Percentiles rank a stretch among this genome's conserved stretches.
These are phyloP conservation scores for Lactarius sp. DNA, from an alignment of 768 basidiomycete species.

Conservation along the genomic window DNA sequence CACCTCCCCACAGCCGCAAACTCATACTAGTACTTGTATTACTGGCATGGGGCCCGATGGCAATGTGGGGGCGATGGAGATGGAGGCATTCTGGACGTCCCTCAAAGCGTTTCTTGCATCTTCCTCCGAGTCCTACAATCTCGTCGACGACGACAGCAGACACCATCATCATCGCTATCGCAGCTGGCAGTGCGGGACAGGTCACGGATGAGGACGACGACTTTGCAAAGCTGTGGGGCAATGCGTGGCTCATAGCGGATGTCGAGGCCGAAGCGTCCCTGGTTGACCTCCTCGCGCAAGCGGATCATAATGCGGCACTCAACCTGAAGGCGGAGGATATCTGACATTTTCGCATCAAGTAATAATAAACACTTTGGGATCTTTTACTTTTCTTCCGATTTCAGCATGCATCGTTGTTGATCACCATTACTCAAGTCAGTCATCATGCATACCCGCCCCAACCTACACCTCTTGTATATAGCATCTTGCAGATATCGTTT, in stretches of 20 bases:
- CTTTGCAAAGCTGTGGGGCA: constrained; percentile 2
- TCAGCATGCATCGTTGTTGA: not conserved
- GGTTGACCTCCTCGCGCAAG: constrained; percentile 6
- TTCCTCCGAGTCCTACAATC: not conserved
- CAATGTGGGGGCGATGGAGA: not conserved
- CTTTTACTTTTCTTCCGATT: not conserved
- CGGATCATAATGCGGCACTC: not conserved
- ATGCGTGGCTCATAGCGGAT: not conserved
- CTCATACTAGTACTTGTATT: not conserved
- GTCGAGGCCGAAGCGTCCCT: not conserved
- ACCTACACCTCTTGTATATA: not conserved
- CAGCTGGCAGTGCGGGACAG: not conserved
- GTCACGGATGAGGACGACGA: not conserved
- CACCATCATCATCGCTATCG: not conserved
- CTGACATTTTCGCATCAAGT: constrained; percentile 14
- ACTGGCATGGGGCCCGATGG: not conserved
- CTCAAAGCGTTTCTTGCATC: constrained; percentile 16
- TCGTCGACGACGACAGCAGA: not conserved
- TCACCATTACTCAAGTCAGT: not conserved
- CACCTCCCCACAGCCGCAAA: not conserved
- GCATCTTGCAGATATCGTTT: not conserved
- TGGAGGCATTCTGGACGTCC: constrained; percentile 20
- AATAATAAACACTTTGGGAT: too few relatives aligned
- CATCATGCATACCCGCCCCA: not conserved
- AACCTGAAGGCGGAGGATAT: constrained; percentile 16